These are phyloP conservation scores for Phytophthora sansomeana DNA, from an alignment of 352 stramenopile species.

Conservation along the genomic window DNA sequence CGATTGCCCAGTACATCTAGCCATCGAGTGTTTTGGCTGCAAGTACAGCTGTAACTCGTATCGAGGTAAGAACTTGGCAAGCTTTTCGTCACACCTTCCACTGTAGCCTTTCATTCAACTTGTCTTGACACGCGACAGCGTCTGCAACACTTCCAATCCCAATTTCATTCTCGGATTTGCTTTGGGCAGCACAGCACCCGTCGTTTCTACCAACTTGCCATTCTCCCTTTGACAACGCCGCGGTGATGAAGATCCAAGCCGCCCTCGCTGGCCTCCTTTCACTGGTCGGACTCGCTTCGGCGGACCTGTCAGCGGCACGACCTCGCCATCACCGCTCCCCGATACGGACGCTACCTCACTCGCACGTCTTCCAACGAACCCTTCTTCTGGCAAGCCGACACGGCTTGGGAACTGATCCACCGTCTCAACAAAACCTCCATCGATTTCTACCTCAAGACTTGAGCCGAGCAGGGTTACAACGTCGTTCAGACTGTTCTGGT, in stretches of 20 bases:
- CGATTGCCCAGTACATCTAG: too few relatives aligned
- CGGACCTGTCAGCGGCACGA: constrained; percentile 22
- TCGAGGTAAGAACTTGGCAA: too few relatives aligned
- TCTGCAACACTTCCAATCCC: constrained; percentile 6
- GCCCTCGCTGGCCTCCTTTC: constrained; percentile 11
- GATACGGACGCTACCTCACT: constrained; percentile 24
- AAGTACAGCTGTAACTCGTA: too few relatives aligned
- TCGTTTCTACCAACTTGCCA: too few relatives aligned
- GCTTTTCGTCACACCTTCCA: too few relatives aligned
- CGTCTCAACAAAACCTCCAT: constrained; percentile 42
- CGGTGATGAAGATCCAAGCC: constrained; percentile 12
- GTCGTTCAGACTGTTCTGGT: constrained; percentile 38
- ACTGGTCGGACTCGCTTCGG: background rate
- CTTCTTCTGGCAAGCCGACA: constrained; percentile 40
- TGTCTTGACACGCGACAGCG: too few relatives aligned
- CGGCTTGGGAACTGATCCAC: constrained; percentile 34
- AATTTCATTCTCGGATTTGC: constrained; percentile 17
- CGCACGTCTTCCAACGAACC: constrained; percentile 20
- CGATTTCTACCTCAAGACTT: constrained; percentile 37
- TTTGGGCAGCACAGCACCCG: background rate
- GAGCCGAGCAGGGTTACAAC: constrained; percentile 36
- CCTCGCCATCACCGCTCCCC: constrained; percentile 24
- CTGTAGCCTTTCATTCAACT: too few relatives aligned
- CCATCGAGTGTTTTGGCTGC: too few relatives aligned
- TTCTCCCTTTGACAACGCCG: too few relatives aligned